Base-by-base conservation (phyloP, 371 early-diverging fungal species). In the Apophysomyces trapeziformis region DNA sequence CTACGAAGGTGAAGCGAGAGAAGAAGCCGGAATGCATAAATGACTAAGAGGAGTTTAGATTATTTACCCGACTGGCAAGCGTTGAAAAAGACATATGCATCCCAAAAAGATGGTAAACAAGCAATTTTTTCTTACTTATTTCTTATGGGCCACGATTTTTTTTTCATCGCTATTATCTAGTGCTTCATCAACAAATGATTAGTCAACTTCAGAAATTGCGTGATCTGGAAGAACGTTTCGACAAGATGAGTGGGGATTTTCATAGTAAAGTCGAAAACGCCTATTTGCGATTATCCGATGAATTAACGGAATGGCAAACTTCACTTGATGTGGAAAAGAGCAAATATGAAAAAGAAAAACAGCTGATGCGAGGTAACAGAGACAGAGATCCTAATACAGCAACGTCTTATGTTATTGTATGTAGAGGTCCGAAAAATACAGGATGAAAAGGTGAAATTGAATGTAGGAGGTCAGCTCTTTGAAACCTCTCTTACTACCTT, bases 401-500 rank as follows among this genome's bases (percentile, higher is more conserved):
- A 21, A n/a, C 12, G 4, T 7, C 26, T 16, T 39, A 41, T 61
- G 61, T 32, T 43, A 65, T 2, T 60, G 14, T 60, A 9, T 68
- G 11, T 60, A 67, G 77, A 79, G 35, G 62, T 76, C 18, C 50
- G 64, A 21, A 65, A 62, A 58, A 64, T 68, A 44, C 78, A 77
- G 35, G 65, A 74, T 36, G 77, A 81, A 67, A 78, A 76, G 64
- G 73, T 79, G 54, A 77, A 75, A 47, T 65, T 81, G 4, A 81
- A 81, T 59, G 79, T 81, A 1, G 82, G 82, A 16, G 82, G 82
- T 0, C 69, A 75, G 21, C 21, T 66, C 9, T 81, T 77, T 50
- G 73, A 75, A n/a, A 81, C 82, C 2, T 78, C 78, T 2, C 18
- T 73, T 5, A 70, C 70, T 2, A 81, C 82, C 0, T 46, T 81